These are phyloP conservation scores for Aspergillus quadricinctus DNA, from an alignment of 2,329 filamentous ascomycete species.

Conservation along the genomic window DNA sequence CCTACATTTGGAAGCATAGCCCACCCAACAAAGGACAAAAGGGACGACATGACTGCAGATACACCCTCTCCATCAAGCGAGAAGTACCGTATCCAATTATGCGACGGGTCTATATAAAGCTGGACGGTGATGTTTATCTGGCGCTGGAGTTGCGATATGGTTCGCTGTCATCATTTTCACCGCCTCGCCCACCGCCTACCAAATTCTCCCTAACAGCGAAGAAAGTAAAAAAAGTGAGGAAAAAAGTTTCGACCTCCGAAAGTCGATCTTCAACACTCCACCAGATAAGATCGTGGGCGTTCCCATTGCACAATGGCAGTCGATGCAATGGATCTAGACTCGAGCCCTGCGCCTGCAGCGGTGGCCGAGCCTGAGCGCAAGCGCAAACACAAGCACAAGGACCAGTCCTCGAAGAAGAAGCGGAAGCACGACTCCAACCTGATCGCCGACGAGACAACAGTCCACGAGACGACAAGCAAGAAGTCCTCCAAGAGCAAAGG, in stretches of 20 bases:
- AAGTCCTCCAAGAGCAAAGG: slow-evolving; percentile 32
- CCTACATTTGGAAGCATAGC: slow-evolving; percentile 58
- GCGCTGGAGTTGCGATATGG: slow-evolving; percentile 1
- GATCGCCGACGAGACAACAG: slow-evolving; percentile 17
- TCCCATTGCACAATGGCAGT: slow-evolving; percentile 29
- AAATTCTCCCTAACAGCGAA: neutral
- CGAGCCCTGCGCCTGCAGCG: slow-evolving; percentile 15
- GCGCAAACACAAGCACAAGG: slow-evolving; percentile 46
- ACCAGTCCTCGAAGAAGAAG: slow-evolving; percentile 36
- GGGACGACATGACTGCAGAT: slow-evolving; percentile 32
- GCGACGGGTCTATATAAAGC: neutral
- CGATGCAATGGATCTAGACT: slow-evolving; percentile 39
- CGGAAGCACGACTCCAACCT: slow-evolving; percentile 33
- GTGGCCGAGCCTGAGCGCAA: slow-evolving; percentile 27
- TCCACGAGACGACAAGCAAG: slow-evolving; percentile 27
- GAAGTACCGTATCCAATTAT: neutral
- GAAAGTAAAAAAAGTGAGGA: slow-evolving; percentile 23
- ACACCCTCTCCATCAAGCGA: neutral
- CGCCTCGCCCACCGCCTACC: slow-evolving; percentile 27
- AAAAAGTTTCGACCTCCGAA: slow-evolving; percentile 22
- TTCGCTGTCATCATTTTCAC: slow-evolving; percentile 10
- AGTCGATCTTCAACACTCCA: slow-evolving; percentile 3
- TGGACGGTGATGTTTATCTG: slow-evolving; percentile 1
- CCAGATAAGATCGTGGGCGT: neutral
- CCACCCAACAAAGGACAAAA: slow-evolving; percentile 58